phyloP scores from a whole-genome alignment of 2,329 filamentous ascomycete species.

The Venturia oleaginea region DNA sequence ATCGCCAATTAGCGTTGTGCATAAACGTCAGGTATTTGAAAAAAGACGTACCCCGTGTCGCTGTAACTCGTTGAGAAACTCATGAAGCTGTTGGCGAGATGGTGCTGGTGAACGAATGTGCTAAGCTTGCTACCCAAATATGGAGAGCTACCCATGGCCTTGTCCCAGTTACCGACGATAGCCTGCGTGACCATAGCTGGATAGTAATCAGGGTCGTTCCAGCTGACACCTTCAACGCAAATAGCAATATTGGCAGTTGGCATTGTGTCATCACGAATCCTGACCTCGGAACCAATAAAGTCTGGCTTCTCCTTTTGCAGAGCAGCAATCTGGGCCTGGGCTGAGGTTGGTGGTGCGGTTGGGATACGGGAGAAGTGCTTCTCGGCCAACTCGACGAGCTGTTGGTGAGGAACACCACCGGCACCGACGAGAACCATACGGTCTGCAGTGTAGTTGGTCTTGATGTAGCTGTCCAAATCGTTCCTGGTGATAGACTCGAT shows the following conservation, averaged over 20 bases:
- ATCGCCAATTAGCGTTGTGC: slow-evolving; percentile 11
- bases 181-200: slow-evolving; percentile 95
- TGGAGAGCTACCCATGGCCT: slow-evolving; percentile 92
- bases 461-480: slow-evolving; percentile 93
- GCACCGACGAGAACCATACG: slow-evolving; percentile 98
- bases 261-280: slow-evolving; percentile 92
- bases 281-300: slow-evolving; percentile 93
- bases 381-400: slow-evolving; percentile 92
- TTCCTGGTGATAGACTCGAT: slow-evolving; percentile 90
- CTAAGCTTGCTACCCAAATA: slow-evolving; percentile 98
- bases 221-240: slow-evolving; percentile 98
- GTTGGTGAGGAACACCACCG: slow-evolving; percentile 84
- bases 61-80: slow-evolving; percentile 99
- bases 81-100: slow-evolving; percentile 99
- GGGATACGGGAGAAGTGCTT: slow-evolving; percentile 84
- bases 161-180: slow-evolving; percentile 99
- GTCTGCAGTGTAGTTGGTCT: slow-evolving; percentile 98
- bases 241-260: slow-evolving; percentile 96
- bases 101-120: slow-evolving; percentile 85
- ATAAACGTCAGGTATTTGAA: not conserved
- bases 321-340: slow-evolving; percentile 62
- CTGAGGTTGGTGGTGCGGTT: slow-evolving; percentile 62
- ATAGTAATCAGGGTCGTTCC: slow-evolving; percentile 99
- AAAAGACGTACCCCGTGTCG: slow-evolving; percentile 75
- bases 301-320: slow-evolving; percentile 78